Conservation (phyloP, 345 rosid genomes). For the Lepidium aucheri region DNA sequence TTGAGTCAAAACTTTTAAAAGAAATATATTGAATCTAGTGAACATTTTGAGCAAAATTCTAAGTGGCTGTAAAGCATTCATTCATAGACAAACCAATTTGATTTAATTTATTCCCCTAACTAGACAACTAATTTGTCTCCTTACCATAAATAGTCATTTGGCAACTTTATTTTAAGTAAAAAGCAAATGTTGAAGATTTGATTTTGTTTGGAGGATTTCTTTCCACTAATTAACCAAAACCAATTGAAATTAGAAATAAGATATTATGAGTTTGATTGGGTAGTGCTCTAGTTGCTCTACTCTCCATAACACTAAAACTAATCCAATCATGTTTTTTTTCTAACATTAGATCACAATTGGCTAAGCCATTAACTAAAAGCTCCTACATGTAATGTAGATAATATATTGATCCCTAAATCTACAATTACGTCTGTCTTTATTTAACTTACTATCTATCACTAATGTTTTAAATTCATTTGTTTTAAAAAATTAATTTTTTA, state of each 20-base stretch:
- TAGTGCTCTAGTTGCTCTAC: no score
- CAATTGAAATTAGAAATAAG: neutral
- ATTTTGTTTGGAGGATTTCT: neutral
- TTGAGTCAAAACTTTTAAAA: neutral
- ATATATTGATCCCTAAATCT: no score
- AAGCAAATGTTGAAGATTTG: conserved; percentile 14
- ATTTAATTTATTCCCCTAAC: conserved; percentile 1
- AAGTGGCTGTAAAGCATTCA: conserved; percentile 11
- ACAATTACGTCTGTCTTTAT: no score
- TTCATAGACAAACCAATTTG: conserved; percentile 7
- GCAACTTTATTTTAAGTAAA: conserved; percentile 5
- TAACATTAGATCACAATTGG: no score
- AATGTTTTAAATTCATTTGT: no score
- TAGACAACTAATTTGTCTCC: conserved; percentile 5
- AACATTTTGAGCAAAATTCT: conserved; percentile 10
- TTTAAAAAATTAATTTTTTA: no score
- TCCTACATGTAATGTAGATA: no score
- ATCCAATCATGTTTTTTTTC: no score
- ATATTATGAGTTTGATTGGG: no score
- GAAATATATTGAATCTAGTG: neutral
- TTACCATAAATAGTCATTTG: conserved; percentile 18
- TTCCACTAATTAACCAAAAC: conserved; percentile 11
- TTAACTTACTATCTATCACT: no score
- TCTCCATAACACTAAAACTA: no score
- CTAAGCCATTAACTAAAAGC: no score